Base-by-base conservation (phyloP, 2,329 filamentous ascomycete species). In the Seiridium unicorne region DNA sequence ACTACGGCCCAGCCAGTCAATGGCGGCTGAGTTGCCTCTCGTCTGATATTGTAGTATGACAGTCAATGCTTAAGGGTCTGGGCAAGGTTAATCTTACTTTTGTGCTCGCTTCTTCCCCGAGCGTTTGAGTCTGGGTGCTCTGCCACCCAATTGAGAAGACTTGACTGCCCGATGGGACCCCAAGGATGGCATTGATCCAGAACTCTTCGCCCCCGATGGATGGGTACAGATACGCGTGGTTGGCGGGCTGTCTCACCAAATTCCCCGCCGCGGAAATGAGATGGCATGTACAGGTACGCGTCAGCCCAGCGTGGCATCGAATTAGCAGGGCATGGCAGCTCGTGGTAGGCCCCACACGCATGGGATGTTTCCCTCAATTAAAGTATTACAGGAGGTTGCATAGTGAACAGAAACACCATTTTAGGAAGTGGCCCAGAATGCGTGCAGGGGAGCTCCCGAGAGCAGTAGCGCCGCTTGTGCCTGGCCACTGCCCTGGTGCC, bases 371-470 rank as follows among this genome's bases (percentile, higher is more conserved):
- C 57, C 46, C 47, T 44, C 57, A 59, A 59, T 59, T 44, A 53
- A 59, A 54, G 57, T 59, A 53, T 53, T 59, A 53, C 57, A 59
- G 48, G 57, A 59, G 49, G 55, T 58, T 51, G 55, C 55, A 58
- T 49, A 49, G 38, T 9, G 46, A 58, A 49, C 51, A 51, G 44
- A 58, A 58, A 40, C 44, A 40, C 55, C 55, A 51, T 51, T 40
- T 58, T 58, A 51, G 55, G 55, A 58, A 58, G 46, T 58, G 55
- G 55, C 26, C 55, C 55, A 58, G 55, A 58, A 51, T 38, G 5
- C 51, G 26, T 34, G 54, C 44, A 57, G 13, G 40, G 44, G 53
- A 6, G 35, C 35, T 18, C 13, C 13, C 42, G n/a, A 35, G 49
- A 35, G 55, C 31, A 49, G 55, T 58, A 58, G 55, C 55, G 55